Conservation (phyloP, 1,284 basidiomycete species). For the Ceratobasidium papillatum region DNA sequence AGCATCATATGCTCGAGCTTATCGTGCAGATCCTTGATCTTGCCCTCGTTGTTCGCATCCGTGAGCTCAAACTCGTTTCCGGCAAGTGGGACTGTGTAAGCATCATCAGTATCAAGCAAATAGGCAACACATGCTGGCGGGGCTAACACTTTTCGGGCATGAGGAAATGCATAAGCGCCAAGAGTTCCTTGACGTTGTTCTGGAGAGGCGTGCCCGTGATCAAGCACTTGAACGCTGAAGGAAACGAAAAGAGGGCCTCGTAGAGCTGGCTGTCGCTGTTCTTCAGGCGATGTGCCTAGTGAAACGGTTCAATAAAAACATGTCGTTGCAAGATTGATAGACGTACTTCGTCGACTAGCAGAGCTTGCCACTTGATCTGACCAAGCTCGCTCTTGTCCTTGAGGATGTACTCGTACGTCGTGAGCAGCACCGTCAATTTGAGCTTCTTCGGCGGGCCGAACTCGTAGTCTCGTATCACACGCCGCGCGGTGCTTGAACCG, state of each 20-base stretch:
- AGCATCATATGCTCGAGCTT: conserved; percentile 97
- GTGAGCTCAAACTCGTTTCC: conserved; percentile 91
- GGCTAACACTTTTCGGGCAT: conserved; percentile 95
- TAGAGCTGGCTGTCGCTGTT: conserved; percentile 98
- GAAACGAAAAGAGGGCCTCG: conserved; percentile 90
- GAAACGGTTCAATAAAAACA: background rate
- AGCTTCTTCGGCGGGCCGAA: conserved; percentile 84
- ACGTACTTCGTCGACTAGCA: conserved; percentile 93
- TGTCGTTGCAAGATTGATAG: conserved; percentile 16
- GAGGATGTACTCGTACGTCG: conserved; percentile 96
- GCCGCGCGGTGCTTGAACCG: conserved; percentile 86
- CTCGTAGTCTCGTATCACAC: conserved; percentile 92
- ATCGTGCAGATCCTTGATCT: conserved; percentile 94
- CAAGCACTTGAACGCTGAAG: conserved; percentile 89
- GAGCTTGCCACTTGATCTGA: conserved; percentile 96
- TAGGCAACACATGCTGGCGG: conserved; percentile 8
- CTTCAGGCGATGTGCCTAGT: conserved; percentile 93
- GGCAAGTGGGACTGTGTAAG: conserved; percentile 68
- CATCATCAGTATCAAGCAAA: conserved; percentile 18
- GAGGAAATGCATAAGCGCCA: conserved; percentile 98
- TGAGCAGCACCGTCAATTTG: conserved; percentile 96
- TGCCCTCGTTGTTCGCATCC: conserved; percentile 90
- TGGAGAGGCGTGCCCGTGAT: conserved; percentile 99
- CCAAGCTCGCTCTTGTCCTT: conserved; percentile 90
- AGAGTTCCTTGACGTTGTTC: conserved; percentile 98